A percentile compares a stretch with the other conserved stretches of the same genome.
Conservation (phyloP, 2,329 filamentous ascomycete genomes). For the Fusarium sterilihyphosum region DNA sequence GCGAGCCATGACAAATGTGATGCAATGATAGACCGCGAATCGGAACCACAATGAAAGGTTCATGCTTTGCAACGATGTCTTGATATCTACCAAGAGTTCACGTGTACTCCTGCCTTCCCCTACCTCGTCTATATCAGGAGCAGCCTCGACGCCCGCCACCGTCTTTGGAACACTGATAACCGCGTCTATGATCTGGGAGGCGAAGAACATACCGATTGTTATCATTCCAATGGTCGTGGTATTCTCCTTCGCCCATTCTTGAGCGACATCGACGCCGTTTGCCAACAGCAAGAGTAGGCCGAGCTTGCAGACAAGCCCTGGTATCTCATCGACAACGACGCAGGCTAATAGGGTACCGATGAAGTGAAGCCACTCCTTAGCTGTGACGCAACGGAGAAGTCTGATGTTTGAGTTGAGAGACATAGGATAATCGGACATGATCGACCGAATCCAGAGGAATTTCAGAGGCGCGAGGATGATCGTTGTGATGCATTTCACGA, state of each 20-base stretch:
- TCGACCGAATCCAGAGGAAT: background rate
- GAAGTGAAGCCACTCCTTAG: background rate
- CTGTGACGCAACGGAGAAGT: background rate
- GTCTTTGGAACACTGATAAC: background rate
- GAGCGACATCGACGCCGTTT: background rate
- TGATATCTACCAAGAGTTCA: background rate
- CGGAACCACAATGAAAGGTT: background rate
- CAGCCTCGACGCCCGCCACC: background rate
- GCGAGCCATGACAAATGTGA: background rate
- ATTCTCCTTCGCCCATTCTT: background rate
- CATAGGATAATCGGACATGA: rapidly evolving
- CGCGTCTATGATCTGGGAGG: background rate
- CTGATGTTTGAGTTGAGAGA: no score
- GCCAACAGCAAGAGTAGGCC: background rate
- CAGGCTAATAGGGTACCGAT: background rate
- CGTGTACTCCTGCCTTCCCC: background rate
- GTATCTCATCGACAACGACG: background rate
- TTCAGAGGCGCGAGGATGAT: background rate
- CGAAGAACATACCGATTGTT: background rate
- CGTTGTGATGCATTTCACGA: background rate
- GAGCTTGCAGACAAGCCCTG: background rate
- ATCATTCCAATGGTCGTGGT: rapidly evolving
- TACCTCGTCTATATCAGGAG: background rate
- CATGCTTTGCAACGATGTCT: background rate
- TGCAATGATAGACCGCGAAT: background rate